Conservation (phyloP, 352 stramenopile genomes). For the Thalassiosira hispida region DNA sequence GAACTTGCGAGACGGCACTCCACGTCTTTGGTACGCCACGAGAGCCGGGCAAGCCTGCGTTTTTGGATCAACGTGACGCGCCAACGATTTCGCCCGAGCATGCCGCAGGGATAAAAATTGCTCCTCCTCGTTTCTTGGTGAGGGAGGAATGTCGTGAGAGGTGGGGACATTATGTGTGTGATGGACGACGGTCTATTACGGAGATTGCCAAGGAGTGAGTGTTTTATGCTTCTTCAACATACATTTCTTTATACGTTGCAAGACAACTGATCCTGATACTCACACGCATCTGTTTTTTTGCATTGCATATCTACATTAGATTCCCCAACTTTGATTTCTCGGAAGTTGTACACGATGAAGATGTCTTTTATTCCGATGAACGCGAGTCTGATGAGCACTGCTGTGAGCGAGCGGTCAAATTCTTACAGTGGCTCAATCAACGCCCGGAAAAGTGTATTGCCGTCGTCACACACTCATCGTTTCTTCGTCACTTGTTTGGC, state of each 20-base stretch:
- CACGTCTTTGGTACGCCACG: conserved; percentile 36
- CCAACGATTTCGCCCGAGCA: conserved; percentile 1
- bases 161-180: conserved; percentile 56
- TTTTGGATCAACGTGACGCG: conserved; percentile 21
- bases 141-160: conserved; percentile 53
- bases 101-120: conserved; percentile 11
- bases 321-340: conserved; percentile 57
- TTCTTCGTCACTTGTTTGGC: conserved; percentile 52
- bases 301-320: conserved; percentile 6
- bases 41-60: conserved; percentile 25
- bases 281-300: no score
- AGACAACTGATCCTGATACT: no score
- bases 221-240: no score
- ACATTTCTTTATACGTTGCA: no score
- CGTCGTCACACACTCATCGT: conserved; percentile 50
- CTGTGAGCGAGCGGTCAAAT: conserved; percentile 30
- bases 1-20: conserved; percentile 45
- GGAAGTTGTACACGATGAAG: conserved; percentile 37
- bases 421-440: conserved; percentile 50
- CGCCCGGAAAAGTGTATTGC: conserved; percentile 52
- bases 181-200: conserved; percentile 28
- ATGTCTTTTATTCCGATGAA: conserved; percentile 52
- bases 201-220: conserved; percentile 47
- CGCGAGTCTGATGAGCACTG: conserved; percentile 34
- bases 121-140: conserved; percentile 37